These are phyloP conservation scores for Cardamine resedifolia DNA, from an alignment of 345 rosid genomes.

Conservation along the genomic window DNA sequence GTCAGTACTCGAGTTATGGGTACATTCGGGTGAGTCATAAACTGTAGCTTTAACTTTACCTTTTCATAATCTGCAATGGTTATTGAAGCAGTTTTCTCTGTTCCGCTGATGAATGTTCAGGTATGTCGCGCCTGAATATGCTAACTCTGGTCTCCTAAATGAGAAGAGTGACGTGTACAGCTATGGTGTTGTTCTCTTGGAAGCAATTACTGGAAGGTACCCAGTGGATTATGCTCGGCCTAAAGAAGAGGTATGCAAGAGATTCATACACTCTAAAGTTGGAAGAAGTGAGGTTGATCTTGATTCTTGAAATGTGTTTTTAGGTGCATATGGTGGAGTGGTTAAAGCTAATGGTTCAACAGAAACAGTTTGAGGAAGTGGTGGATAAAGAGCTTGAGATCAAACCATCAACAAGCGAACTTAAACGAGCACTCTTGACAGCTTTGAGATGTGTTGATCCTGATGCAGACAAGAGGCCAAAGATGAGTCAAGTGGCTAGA, in stretches of 20 bases:
- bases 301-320: conserved; percentile 25
- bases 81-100: not conserved
- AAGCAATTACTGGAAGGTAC: conserved; percentile 98
- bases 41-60: not conserved
- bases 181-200: conserved; percentile 88
- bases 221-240: conserved; percentile 90
- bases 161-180: conserved; percentile 98
- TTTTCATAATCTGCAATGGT: not conserved
- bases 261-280: not conserved
- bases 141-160: conserved; percentile 85
- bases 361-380: conserved; percentile 76
- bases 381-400: conserved; percentile 75
- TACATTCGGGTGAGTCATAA: conserved; percentile 80
- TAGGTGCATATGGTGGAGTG: conserved; percentile 96
- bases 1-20: conserved; percentile 98
- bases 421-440: conserved; percentile 86
- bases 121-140: conserved; percentile 96
- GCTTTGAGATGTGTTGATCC: conserved; percentile 97
- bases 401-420: conserved; percentile 80
- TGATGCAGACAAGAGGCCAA: conserved; percentile 89
- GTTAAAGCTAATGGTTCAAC: conserved; percentile 92
- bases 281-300: not conserved
- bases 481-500: conserved; percentile 93
- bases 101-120: conserved; percentile 40
- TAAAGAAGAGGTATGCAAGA: conserved; percentile 67